Percentiles rank a stretch among this genome's conserved stretches.
These are phyloP conservation scores for Candida glucosophila DNA, from an alignment of 1,139 yeast genomes.

Conservation along the genomic window DNA sequence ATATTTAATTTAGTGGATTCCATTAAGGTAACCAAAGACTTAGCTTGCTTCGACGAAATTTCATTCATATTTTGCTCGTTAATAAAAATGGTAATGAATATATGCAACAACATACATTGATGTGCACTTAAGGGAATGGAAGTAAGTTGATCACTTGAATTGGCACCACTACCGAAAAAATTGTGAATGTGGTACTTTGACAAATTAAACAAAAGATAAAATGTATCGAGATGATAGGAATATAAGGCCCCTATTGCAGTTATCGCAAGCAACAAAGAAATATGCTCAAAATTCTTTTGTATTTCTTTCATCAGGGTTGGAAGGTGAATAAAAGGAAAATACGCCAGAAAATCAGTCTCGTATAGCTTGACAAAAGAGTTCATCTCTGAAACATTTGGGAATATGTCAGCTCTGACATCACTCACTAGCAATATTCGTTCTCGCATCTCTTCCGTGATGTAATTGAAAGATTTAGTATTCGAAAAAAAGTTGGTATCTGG, in stretches of 20 bases:
- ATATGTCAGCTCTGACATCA: constrained; percentile 41
- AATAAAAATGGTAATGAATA: constrained; percentile 75
- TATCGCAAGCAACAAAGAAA: constrained; percentile 73
- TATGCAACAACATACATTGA: constrained; percentile 74
- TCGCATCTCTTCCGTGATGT: constrained; percentile 47
- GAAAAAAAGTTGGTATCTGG: no score
- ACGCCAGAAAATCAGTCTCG: constrained; percentile 67
- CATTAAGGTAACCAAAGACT: constrained; percentile 70
- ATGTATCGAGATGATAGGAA: constrained; percentile 71
- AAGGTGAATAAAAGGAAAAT: constrained; percentile 77
- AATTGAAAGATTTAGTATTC: no score
- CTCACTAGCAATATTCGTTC: constrained; percentile 44
- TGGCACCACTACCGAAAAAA: constrained; percentile 53
- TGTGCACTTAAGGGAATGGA: constrained; percentile 83
- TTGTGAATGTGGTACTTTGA: constrained; percentile 72
- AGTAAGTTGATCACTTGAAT: constrained; percentile 41
- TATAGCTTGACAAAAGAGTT: constrained; percentile 66
- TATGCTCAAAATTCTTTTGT: constrained; percentile 51
- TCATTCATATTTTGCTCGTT: constrained; percentile 69
- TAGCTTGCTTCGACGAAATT: constrained; percentile 66
- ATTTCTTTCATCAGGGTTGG: constrained; percentile 52
- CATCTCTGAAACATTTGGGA: constrained; percentile 68
- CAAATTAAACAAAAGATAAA: constrained; percentile 68
- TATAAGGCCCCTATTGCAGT: constrained; percentile 87
- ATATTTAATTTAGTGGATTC: constrained; percentile 68